Evolutionary conservation across 169 alveolate genomes (phyloP), one percentile per base, ranked within the genome.

Genomic region (Toxoplasma gondii): DNA sequence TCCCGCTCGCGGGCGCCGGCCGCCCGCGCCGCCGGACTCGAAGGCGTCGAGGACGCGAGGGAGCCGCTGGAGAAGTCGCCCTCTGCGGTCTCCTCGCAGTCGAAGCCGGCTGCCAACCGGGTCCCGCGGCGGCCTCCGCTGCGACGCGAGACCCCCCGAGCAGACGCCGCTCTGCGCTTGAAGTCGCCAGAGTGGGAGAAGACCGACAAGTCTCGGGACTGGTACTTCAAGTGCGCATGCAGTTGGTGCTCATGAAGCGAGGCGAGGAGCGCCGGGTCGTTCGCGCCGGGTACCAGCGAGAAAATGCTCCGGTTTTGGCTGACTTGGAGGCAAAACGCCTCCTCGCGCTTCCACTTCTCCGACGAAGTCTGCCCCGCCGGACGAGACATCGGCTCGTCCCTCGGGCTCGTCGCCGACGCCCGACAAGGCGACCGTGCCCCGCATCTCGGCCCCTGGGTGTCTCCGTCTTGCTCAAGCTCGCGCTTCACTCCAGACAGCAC

Each of bases 221-320:
- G 90, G 67, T 82, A 49, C 36, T 31, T 12, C 67, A 82, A 34
- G 67, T 82, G 90, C 9, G 64, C 38, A 12, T 29, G 4, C 43
- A 82, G 90, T 49, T 82, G 90, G 34, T 12, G 53, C 19, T 82
- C 54, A 24, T 82, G 90, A 1, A 82, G 90, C 17, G 90, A 82
- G 44, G 10, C 5, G 41, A 82, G 90, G 5, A 82, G 36, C 34
- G 27, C n/a, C 53, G 64, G 67, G 36, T 82, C 41, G 67, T 82
- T 82, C 90, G 90, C 53, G 24, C 90, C 90, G 53, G 90, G 90
- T 1, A 82, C 67, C 9, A 82, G 90, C 5, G 90, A 82, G 36
- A 82, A 82, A 41, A 82, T 82, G 41, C 90, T 82, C 41, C 64
- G 69, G 41, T 41, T 27, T 1, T 49, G 7, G 67, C 41, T 82